Evolutionary conservation across 1,284 basidiomycete genomes (phyloP), one percentile per base, ranked within the genome.

Genomic region (Pascua guehoae): DNA sequence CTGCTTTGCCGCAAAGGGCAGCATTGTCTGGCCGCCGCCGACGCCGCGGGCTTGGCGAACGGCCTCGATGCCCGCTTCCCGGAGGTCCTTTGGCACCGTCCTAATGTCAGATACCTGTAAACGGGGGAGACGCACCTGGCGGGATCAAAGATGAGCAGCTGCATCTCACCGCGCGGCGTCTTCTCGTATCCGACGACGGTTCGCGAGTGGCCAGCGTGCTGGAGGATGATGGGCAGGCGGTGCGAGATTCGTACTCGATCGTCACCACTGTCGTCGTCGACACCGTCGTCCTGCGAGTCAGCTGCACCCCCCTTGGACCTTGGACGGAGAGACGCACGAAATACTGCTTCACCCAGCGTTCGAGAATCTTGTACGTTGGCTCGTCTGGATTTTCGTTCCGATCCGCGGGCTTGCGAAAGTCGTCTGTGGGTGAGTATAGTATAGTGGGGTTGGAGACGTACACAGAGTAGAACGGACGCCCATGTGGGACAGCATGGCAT

Each of bases 191-290:
- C 91, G 2, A 93, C 81, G 14, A 94, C 84, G 1, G 86, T 87
- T n/a, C 88, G 78, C 14, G 91, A 93, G 76, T 94, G 91, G 0
- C 90, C 89, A 5, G 81, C 71, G 65, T 89, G 85, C 79, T 93
- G 85, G 46, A 94, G 78, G 41, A 94, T 85, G 16, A 94, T 67
- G 5, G 91, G 91, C 81, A 89, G 85, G 65, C 81, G 84, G 39
- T 82, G 72, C 1, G 86, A 86, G 37, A 80, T 72, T 5, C 79
- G 66, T 10, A 92, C 65, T 0, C 67, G 67, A 10, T 36, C 38
- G 8, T 24, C 42, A 8, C 41, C 24, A 18, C 24, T 40, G 5
- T 53, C 18, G 1, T 44, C 48, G 12, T 47, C 18, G 10, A 42
- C 52, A 18, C 54, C 53, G 40, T 50, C 42, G 16, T 56, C 47